Conservation (phyloP, 225 moss, liverwort and hornwort genomes). For the Marchantia polymorpha region DNA sequence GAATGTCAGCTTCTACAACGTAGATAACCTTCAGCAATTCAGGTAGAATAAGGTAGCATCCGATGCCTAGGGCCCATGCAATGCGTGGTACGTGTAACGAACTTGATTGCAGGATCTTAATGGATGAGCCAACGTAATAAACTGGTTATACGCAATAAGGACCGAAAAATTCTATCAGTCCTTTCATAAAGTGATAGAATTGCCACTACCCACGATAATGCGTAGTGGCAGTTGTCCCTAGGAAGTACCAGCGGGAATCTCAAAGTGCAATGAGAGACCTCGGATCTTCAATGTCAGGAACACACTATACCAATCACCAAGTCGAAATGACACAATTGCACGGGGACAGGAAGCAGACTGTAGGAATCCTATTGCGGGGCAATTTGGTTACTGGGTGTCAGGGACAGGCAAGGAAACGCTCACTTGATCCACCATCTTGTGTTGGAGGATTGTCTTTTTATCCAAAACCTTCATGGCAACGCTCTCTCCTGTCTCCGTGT, state of each 20-base stretch:
- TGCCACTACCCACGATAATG: no score
- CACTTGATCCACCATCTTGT: conserved; percentile 99
- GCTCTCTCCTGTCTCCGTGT: conserved; percentile 91
- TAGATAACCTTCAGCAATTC: background rate
- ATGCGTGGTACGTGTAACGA: background rate
- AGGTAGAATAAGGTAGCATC: background rate
- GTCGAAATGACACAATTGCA: no score
- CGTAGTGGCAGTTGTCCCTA: no score
- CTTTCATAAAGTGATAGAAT: no score
- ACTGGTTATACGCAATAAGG: no score
- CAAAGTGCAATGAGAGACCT: no score
- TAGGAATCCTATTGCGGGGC: background rate
- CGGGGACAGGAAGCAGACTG: background rate
- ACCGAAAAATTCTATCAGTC: no score
- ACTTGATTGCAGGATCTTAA: background rate
- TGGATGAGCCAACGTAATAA: background rate
- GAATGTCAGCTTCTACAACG: no score
- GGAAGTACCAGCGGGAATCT: no score
- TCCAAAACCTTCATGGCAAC: conserved; percentile 98
- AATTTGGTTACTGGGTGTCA: background rate
- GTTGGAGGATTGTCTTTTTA: conserved; percentile 80
- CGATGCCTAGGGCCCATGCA: background rate
- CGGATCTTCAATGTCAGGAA: no score
- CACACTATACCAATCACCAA: no score
- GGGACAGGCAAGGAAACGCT: background rate